These are phyloP conservation scores for Cetraspora pellucida DNA, from an alignment of 192 early-diverging fungal species.

Conservation along the genomic window DNA sequence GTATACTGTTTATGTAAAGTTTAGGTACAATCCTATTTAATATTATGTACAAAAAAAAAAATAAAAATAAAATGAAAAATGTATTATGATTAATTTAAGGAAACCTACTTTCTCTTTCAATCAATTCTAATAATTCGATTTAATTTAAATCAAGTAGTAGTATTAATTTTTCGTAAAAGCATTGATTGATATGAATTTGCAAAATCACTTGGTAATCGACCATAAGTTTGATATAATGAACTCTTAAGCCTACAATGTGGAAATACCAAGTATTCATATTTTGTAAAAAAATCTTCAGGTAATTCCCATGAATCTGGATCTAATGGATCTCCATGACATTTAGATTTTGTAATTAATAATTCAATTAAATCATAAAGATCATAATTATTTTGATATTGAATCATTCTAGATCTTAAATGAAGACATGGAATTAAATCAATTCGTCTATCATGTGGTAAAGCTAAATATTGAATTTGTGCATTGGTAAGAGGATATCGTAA, in stretches of 20 bases:
- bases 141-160: too few relatives aligned
- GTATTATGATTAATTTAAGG: too few relatives aligned
- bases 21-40: too few relatives aligned
- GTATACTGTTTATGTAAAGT: too few relatives aligned
- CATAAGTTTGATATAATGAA: slow-evolving; percentile 2
- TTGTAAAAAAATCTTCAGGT: slow-evolving; percentile 44
- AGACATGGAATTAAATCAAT: slow-evolving; percentile 50
- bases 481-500: not conserved
- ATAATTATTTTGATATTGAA: slow-evolving; percentile 39
- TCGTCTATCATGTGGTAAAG: slow-evolving; percentile 40
- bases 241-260: slow-evolving; percentile 17
- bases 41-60: too few relatives aligned
- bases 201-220: not conserved
- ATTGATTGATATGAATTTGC: too few relatives aligned
- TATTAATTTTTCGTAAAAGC: too few relatives aligned
- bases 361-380: slow-evolving; percentile 42
- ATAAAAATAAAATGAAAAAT: too few relatives aligned
- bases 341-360: slow-evolving; percentile 40
- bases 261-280: slow-evolving; percentile 36
- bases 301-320: slow-evolving; percentile 48
- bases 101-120: too few relatives aligned
- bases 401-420: slow-evolving; percentile 43
- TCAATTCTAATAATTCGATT: too few relatives aligned
- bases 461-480: not conserved
- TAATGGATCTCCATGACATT: slow-evolving; percentile 46